These are phyloP conservation scores for Phytomonas sp. DNA, from an alignment of 208 protist species.

Conservation along the genomic window DNA sequence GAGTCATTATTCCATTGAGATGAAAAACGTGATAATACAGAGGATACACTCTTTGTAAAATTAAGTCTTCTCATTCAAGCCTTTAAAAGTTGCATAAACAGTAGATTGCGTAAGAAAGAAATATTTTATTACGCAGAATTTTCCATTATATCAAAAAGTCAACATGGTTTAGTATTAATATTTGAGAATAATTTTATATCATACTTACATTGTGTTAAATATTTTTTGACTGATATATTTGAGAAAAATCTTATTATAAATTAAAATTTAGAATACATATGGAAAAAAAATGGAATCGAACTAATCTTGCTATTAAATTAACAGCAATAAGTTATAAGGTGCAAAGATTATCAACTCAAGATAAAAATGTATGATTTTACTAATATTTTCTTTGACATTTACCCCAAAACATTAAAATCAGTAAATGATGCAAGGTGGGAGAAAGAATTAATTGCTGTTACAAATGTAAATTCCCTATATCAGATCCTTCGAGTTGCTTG, in stretches of 20 bases:
- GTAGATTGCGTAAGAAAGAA: not conserved
- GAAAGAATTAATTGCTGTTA: slow-evolving; percentile 6
- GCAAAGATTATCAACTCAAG: not conserved
- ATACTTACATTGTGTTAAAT: not conserved
- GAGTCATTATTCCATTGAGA: slow-evolving; percentile 29
- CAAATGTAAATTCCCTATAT: not conserved
- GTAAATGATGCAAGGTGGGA: not conserved
- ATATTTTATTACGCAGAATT: not conserved
- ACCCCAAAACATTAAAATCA: too few species aligned
- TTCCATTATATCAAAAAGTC: not conserved
- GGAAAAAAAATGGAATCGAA: slow-evolving; percentile 1
- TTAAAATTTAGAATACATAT: not conserved
- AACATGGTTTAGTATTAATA: not conserved
- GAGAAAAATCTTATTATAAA: not conserved
- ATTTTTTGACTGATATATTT: not conserved
- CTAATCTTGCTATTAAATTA: not conserved
- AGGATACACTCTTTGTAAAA: not conserved
- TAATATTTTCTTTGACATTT: not conserved
- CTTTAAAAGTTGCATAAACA: not conserved
- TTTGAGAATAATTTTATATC: not conserved
- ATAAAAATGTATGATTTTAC: not conserved
- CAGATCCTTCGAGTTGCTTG: too few species aligned
- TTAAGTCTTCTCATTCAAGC: not conserved
- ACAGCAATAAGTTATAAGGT: slow-evolving; percentile 1
- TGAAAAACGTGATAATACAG: not conserved